Evolutionary conservation across 441 rosid genomes (phyloP).

Genomic region (Corymbia calophylla): DNA sequence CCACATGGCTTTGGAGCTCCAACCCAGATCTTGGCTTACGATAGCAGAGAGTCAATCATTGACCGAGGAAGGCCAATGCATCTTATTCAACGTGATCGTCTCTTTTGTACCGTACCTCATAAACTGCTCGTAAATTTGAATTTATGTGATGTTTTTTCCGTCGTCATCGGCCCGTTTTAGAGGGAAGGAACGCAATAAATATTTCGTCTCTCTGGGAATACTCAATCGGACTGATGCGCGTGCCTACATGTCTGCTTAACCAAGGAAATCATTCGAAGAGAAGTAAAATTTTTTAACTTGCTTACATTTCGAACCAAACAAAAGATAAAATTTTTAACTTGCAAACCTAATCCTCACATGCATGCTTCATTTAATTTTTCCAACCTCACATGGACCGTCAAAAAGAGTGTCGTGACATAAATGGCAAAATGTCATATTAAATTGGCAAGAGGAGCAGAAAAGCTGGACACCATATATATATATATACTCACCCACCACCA

Average conservation of each 20-base stretch:
- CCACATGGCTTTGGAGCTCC: not conserved
- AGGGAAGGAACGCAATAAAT: not conserved
- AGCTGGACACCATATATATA: not conserved
- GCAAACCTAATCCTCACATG: not conserved
- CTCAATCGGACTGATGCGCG: not conserved
- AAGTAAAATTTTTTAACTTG: not conserved
- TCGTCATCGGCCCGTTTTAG: not conserved
- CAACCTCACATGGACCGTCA: not conserved
- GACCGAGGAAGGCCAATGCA: not conserved
- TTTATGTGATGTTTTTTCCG: not conserved
- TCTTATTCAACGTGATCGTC: not conserved
- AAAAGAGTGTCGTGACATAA: not conserved
- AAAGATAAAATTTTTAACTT: not conserved
- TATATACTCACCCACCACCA: not conserved
- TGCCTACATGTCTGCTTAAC: not conserved
- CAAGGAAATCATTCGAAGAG: not conserved
- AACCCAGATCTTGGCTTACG: not conserved
- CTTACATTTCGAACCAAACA: too few species aligned
- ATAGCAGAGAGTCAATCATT: too few species aligned
- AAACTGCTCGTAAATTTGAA: not conserved
- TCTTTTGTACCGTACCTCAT: not conserved
- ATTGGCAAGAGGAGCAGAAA: not conserved
- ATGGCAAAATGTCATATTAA: not conserved
- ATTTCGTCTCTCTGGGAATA: not conserved
- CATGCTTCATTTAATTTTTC: not conserved